phyloP scores from a whole-genome alignment of 495 filamentous ascomycete genomes.

The Penicillium taxi region DNA sequence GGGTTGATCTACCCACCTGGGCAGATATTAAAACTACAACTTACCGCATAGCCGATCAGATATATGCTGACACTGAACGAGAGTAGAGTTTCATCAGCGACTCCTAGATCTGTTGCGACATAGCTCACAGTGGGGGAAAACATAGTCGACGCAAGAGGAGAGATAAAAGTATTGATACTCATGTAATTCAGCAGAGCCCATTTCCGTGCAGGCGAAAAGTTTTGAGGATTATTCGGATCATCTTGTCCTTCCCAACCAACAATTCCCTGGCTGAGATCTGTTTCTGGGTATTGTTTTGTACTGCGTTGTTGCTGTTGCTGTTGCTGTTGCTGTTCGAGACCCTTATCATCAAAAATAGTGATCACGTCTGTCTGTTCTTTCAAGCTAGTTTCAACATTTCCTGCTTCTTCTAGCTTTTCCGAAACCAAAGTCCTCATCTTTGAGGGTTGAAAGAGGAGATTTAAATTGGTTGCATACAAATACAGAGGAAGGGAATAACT shows the following conservation, averaged over 20 bases:
- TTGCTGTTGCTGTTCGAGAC: no score
- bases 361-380: no score
- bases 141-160: constrained; percentile 56
- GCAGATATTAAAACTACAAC: constrained; percentile 4
- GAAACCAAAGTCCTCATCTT: no score
- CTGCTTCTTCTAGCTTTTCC: no score
- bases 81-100: constrained; percentile 41
- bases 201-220: constrained; percentile 46
- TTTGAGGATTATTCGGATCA: constrained; percentile 63
- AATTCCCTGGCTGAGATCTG: constrained; percentile 8
- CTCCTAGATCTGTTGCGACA: constrained; percentile 51
- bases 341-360: no score
- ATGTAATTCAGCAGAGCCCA: constrained; percentile 26
- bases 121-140: constrained; percentile 57
- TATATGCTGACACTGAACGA: constrained; percentile 50
- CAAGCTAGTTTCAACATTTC: no score
- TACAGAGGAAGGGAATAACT: no score
- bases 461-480: no score
- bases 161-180: constrained; percentile 39
- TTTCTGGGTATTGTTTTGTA: constrained; percentile 3
- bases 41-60: constrained; percentile 51
- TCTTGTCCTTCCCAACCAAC: constrained; percentile 27
- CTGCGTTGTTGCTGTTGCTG: background rate
- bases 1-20: background rate
- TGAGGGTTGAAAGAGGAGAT: no score